phyloP scores from a whole-genome alignment of 768 basidiomycete genomes.

The Tricholoma hemisulphureum region DNA sequence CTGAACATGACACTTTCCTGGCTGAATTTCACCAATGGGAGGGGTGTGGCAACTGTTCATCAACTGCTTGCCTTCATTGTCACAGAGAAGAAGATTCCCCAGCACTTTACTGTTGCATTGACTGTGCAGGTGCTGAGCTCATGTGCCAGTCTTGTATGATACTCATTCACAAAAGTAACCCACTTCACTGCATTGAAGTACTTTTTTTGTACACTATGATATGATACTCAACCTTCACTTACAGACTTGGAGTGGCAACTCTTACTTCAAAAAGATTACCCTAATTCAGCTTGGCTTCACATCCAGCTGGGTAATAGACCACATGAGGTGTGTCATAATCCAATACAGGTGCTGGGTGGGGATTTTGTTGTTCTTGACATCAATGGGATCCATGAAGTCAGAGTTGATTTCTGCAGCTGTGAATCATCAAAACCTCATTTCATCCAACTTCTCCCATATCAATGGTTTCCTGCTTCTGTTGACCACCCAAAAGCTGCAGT shows the following conservation, averaged over 20 bases:
- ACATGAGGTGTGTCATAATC: neutral
- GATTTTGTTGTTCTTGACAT: neutral
- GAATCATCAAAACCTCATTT: slow-evolving; percentile 2
- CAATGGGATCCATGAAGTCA: neutral
- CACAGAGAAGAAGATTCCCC: neutral
- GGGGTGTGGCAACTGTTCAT: slow-evolving; percentile 3
- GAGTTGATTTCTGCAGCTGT: slow-evolving; percentile 10
- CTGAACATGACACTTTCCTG: neutral
- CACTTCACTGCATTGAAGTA: neutral
- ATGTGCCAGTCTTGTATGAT: neutral
- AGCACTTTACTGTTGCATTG: neutral
- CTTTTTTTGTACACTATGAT: neutral
- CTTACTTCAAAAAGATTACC: neutral
- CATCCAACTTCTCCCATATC: slow-evolving; percentile 8
- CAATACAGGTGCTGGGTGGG: neutral
- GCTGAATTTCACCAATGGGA: slow-evolving; percentile 1
- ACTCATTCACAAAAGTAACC: neutral
- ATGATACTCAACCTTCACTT: neutral
- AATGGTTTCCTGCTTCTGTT: slow-evolving; percentile 8
- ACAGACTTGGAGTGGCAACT: slow-evolving; percentile 1
- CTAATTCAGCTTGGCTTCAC: slow-evolving; percentile 13
- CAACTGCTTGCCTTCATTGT: neutral
- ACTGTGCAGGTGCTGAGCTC: neutral
- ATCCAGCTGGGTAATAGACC: neutral
- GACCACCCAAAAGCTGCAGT: slow-evolving; percentile 8